Conservation (phyloP, 164 flowering plant species). For the Tetrastigma voinierianum region DNA sequence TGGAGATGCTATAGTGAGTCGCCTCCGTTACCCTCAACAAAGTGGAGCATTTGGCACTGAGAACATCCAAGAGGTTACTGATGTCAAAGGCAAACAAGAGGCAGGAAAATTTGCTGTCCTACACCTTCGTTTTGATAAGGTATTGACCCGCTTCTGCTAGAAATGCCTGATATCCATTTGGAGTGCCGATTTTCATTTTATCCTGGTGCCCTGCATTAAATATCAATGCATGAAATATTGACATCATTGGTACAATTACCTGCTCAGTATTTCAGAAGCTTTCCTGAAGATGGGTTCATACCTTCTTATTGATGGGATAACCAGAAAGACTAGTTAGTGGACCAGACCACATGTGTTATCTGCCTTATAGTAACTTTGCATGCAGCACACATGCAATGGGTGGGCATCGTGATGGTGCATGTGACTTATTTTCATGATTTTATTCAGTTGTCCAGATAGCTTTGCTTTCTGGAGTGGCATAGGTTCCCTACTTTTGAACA, state of each 20-base stretch:
- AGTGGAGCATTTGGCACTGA: constrained; percentile 19
- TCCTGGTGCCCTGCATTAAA: not conserved
- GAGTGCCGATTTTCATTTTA: not conserved
- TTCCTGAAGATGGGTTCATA: not conserved
- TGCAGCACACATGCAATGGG: no score
- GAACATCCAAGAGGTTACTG: constrained; percentile 38
- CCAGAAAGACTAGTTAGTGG: not conserved
- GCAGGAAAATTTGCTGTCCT: constrained; percentile 77
- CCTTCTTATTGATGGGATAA: not conserved
- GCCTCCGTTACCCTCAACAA: constrained; percentile 54
- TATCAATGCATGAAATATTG: not conserved
- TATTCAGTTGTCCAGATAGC: no score
- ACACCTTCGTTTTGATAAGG: constrained; percentile 99
- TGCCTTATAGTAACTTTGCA: no score
- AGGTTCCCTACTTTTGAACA: no score
- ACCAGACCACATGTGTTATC: no score
- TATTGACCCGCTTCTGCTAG: constrained; percentile 14
- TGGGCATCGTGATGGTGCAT: no score
- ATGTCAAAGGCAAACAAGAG: constrained; percentile 23
- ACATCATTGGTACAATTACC: constrained; percentile 3
- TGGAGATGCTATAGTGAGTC: constrained; percentile 80
- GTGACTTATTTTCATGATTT: no score
- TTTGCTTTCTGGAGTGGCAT: no score
- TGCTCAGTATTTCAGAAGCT: not conserved
- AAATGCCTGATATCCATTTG: not conserved